These are phyloP conservation scores for Fusarium anguioides DNA, from an alignment of 2,329 filamentous ascomycete species.

Conservation along the genomic window DNA sequence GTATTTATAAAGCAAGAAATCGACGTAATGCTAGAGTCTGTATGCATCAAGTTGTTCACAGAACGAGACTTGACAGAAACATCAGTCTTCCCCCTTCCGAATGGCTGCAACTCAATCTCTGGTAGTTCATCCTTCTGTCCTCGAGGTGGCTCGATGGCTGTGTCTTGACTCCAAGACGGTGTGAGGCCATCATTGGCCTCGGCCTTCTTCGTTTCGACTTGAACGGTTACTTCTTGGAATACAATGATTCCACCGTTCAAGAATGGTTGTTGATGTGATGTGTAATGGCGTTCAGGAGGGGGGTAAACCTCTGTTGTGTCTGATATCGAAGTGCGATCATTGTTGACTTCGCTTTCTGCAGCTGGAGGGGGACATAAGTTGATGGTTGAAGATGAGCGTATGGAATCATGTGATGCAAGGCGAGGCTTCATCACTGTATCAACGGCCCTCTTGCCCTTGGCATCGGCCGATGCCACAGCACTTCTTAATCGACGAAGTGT, in stretches of 20 bases:
- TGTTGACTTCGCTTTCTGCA: background rate
- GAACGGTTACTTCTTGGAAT: conserved; percentile 22
- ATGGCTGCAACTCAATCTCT: conserved; percentile 7
- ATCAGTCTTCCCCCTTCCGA: conserved; percentile 14
- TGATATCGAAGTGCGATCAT: background rate
- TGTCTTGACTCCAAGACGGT: conserved; percentile 9
- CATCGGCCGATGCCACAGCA: background rate
- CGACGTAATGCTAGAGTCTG: background rate
- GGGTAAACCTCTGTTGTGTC: background rate
- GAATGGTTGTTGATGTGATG: background rate
- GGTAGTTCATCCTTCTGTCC: background rate
- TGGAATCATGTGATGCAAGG: background rate
- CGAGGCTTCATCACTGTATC: background rate
- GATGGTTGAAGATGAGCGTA: conserved; percentile 10
- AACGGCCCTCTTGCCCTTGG: background rate
- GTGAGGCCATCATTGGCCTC: background rate
- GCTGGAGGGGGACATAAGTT: conserved; percentile 1
- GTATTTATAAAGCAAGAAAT: conserved; percentile 16
- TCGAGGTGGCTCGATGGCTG: background rate
- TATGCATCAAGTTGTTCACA: background rate
- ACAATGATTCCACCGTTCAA: conserved; percentile 13
- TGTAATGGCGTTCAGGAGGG: background rate
- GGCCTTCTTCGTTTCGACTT: conserved; percentile 4
- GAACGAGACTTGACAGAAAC: conserved; percentile 20
- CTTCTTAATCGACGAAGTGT: conserved; percentile 2